Percentiles rank a stretch among this genome's conserved stretches.
These are phyloP conservation scores for Beauveria sp. DNA, from an alignment of 2,329 filamentous ascomycete genomes.

Conservation along the genomic window DNA sequence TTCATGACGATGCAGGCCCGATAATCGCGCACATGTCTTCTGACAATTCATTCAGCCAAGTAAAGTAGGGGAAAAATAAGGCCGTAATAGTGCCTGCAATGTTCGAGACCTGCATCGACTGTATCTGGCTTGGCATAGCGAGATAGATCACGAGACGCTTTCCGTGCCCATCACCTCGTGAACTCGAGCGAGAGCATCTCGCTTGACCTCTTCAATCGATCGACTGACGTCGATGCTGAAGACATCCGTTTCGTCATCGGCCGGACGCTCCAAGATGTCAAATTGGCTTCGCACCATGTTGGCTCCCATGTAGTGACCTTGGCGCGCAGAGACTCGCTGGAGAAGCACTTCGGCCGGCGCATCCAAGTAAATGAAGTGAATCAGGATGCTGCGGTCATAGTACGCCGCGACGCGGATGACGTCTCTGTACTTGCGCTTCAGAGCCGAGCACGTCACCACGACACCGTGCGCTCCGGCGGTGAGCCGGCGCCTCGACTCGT, in stretches of 20 bases:
- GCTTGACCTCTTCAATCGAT: conserved; percentile 50
- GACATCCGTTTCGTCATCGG: conserved; percentile 61
- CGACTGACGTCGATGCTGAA: conserved; percentile 62
- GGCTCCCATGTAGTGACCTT: conserved; percentile 92
- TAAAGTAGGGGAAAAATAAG: not conserved
- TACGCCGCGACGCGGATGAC: conserved; percentile 77
- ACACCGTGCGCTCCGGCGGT: conserved; percentile 59
- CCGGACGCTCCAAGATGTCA: conserved; percentile 75
- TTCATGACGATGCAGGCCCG: not conserved
- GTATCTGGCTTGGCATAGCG: not conserved
- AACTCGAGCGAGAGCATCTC: conserved; percentile 51
- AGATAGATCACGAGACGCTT: conserved; percentile 10
- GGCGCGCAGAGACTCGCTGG: conserved; percentile 62
- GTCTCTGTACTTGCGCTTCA: conserved; percentile 96
- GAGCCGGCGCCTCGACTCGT: conserved; percentile 54
- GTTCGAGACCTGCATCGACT: not conserved
- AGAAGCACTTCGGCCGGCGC: conserved; percentile 70
- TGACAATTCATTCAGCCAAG: not conserved
- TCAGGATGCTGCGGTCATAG: conserved; percentile 61
- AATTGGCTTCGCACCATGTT: conserved; percentile 94
- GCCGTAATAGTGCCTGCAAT: not conserved
- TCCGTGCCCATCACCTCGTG: conserved; percentile 37
- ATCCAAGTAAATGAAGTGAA: conserved; percentile 90
- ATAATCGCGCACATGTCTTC: not conserved
- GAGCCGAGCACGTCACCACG: conserved; percentile 90